Evolutionary conservation across 1,284 basidiomycete species (phyloP), one percentile per base, ranked within the genome.

Genomic region (Peniophora sp.): DNA sequence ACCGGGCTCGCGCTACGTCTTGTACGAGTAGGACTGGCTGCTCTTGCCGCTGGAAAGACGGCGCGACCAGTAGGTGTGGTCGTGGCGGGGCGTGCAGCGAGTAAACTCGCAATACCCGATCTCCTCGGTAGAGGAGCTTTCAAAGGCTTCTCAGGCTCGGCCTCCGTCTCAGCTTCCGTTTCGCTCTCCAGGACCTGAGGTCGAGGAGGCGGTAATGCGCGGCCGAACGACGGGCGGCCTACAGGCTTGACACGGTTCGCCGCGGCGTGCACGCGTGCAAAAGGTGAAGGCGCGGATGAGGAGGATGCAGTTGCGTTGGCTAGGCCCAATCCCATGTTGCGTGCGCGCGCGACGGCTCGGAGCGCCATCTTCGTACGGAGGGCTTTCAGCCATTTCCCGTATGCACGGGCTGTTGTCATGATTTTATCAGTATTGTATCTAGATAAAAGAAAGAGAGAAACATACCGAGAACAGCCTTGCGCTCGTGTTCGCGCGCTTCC

Each of bases 321-420:
- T 23, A 90, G 71, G 51, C 83, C 81, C 27, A 32, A 12, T 12
- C 27, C 27, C 52, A 90, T 74, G 65, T 87, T 86, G 56, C 86
- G 71, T 39, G 79, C 79, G 44, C 80, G 80, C 88, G 85, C 85
- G 50, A 89, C 83, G 51, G 89, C 86, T 64, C 89, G 89, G 39
- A 85, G 73, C 41, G 84, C 81, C 38, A 83, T 74, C 62, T 85
- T 88, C 19, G 78, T 81, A 61, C 77, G 76, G 59, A 87, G 79
- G 6, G 71, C 70, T 62, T 83, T 75, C 22, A 72, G 59, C 88
- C 88, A 91, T 55, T 73, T 80, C 43, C 75, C 73, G 50, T 89
- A 71, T 44, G 63, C 72, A 62, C 69, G 76, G 48, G 71, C 88
- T 91, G 56, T 12, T 57, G 48, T 14, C 49, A 44, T n/a, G n/a